Evolutionary conservation across 768 basidiomycete species (phyloP), one percentile per base, ranked within the genome.

Genomic region (Kwoniella sp.): DNA sequence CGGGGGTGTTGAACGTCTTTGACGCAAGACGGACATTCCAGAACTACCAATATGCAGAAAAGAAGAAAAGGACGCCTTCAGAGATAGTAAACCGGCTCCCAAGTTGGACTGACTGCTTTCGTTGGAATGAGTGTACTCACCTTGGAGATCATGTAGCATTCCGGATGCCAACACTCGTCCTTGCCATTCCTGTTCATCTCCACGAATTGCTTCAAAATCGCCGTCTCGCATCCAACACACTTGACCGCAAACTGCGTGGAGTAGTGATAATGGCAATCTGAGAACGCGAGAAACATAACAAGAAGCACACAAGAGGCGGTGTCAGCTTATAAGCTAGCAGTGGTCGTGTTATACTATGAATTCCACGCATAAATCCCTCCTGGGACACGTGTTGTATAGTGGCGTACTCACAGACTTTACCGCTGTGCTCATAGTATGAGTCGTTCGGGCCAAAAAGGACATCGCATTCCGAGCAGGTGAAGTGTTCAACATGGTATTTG

Each of bases 71-170:
- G n/a, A n/a, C n/a, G n/a, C n/a, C n/a, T n/a, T n/a, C n/a, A n/a
- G n/a, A n/a, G n/a, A n/a, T n/a, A n/a, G n/a, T n/a, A n/a, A n/a
- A n/a, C n/a, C n/a, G n/a, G n/a, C n/a, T n/a, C n/a, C n/a, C n/a
- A 22, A 22, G 17, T 26, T 25, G 47, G 34, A 2, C 9, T n/a
- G n/a, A n/a, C n/a, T n/a, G n/a, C n/a, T n/a, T n/a, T n/a, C n/a
- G n/a, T n/a, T n/a, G n/a, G n/a, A n/a, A n/a, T n/a, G n/a, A n/a
- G n/a, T n/a, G 41, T 8, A 45, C 86, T 62, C 68, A 95, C 94
- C 86, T 98, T 98, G 82, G 97, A 95, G 72, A 99, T 97, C 95
- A 97, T 97, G 82, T 98, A 97, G 81, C 96, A 99, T 81, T 99
- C 96, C 60, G 96, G 96, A 85, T 99, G 96, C 95, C 96, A 99